phyloP scores from a whole-genome alignment of 345 rosid species.

The Gossypium mustelinum region DNA sequence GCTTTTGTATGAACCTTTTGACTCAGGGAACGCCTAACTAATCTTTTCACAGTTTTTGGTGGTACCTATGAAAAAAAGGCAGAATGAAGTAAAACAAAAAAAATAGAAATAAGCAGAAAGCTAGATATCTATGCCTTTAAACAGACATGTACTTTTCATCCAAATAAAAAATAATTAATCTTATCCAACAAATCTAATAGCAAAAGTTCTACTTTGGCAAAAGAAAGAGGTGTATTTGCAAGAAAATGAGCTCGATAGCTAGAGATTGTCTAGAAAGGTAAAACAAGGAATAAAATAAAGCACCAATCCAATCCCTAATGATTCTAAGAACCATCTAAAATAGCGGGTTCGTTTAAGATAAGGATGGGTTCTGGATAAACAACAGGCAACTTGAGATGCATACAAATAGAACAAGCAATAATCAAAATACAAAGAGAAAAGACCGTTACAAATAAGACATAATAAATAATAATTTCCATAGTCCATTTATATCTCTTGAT shows the following conservation, averaged over 20 bases:
- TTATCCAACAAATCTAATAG: conserved; percentile 2
- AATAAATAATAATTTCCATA: neutral
- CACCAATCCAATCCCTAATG: neutral
- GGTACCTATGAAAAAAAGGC: conserved; percentile 29
- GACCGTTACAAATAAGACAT: neutral
- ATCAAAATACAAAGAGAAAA: neutral
- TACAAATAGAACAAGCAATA: neutral
- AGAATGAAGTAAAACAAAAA: neutral
- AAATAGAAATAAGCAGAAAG: neutral
- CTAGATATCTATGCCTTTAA: neutral
- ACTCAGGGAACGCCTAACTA: conserved; percentile 39
- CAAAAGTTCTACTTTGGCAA: neutral
- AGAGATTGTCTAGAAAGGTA: neutral
- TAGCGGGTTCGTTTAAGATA: neutral
- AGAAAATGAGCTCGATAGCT: neutral
- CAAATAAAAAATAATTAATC: neutral
- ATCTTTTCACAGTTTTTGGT: conserved; percentile 33
- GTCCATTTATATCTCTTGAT: neutral
- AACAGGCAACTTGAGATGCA: neutral
- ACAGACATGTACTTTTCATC: neutral
- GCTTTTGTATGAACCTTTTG: conserved; percentile 35
- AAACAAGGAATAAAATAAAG: neutral
- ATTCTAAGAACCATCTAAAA: neutral
- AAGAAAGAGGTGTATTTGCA: neutral
- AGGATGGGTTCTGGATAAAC: neutral